These are phyloP conservation scores for Backusella sp. DNA, from an alignment of 192 early-diverging fungal species.

Conservation along the genomic window DNA sequence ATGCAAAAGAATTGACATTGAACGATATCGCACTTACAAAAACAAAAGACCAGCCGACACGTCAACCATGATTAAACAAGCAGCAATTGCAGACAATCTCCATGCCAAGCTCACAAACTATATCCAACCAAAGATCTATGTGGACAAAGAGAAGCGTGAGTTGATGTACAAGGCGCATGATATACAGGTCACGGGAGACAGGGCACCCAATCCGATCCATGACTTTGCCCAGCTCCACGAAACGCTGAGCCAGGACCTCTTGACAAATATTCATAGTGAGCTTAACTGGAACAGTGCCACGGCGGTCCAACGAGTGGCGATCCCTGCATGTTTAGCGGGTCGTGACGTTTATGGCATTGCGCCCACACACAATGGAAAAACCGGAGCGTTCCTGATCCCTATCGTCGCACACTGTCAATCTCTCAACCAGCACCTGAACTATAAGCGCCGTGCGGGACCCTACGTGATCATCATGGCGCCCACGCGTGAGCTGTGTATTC, in stretches of 20 bases:
- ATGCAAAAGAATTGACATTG: constrained; percentile 35
- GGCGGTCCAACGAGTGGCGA: constrained; percentile 59
- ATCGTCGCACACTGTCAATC: constrained; percentile 38
- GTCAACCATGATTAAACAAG: neutral
- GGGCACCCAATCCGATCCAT: constrained; percentile 40
- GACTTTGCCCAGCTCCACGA: constrained; percentile 42
- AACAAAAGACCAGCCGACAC: neutral
- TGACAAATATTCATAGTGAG: constrained; percentile 27
- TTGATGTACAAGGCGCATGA: constrained; percentile 37
- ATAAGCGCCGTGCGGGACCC: constrained; percentile 29
- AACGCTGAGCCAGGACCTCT: constrained; percentile 1
- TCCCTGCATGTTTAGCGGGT: constrained; percentile 49
- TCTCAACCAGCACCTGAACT: constrained; percentile 22
- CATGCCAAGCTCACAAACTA: constrained; percentile 43
- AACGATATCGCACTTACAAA: neutral
- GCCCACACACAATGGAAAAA: constrained; percentile 54
- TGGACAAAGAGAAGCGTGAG: constrained; percentile 1
- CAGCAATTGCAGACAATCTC: constrained; percentile 17
- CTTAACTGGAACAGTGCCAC: constrained; percentile 48
- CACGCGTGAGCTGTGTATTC: constrained; percentile 51
- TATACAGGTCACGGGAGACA: constrained; percentile 41
- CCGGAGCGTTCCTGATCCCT: constrained; percentile 48
- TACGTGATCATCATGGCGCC: constrained; percentile 48
- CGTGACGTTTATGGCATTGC: constrained; percentile 50
- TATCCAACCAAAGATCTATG: constrained; percentile 22